A percentile compares a stretch with the other conserved stretches of the same genome.
phyloP scores from a whole-genome alignment of 2,329 filamentous ascomycete species.

The Cercospora zeae-maydis region DNA sequence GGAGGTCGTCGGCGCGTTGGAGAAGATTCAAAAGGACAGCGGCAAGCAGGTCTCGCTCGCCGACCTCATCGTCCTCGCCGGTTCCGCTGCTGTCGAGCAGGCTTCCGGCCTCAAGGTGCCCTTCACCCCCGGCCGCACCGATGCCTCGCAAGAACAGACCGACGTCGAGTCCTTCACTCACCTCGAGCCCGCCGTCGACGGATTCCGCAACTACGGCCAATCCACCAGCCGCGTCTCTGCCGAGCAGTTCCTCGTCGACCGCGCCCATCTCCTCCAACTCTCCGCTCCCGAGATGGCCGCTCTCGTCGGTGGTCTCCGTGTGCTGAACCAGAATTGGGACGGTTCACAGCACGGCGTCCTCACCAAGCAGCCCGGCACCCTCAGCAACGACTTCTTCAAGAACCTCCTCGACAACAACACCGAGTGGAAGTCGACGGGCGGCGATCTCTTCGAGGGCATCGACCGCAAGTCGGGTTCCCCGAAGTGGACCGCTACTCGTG shows the following conservation, averaged over 20 bases:
- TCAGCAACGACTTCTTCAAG: conserved; percentile 79
- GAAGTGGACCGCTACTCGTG: conserved; percentile 68
- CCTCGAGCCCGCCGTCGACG: conserved; percentile 67
- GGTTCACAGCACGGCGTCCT: conserved; percentile 65
- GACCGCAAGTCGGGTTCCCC: conserved; percentile 63
- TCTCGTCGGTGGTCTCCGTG: conserved; percentile 68
- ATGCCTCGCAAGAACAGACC: conserved; percentile 69
- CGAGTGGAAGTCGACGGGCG: conserved; percentile 58
- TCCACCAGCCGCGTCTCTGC: conserved; percentile 58
- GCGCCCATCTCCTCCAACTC: conserved; percentile 66
- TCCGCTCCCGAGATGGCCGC: conserved; percentile 68
- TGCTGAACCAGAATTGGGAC: conserved; percentile 67
- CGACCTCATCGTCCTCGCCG: conserved; percentile 74
- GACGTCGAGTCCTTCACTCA: conserved; percentile 61
- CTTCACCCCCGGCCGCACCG: conserved; percentile 69
- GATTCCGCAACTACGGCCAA: conserved; percentile 75
- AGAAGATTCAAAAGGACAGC: conserved; percentile 58
- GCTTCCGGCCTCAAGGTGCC: conserved; percentile 63
- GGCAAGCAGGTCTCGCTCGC: conserved; percentile 74
- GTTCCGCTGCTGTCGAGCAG: conserved; percentile 68
- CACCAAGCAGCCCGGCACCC: conserved; percentile 62
- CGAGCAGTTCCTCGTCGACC: conserved; percentile 70
- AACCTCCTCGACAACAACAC: conserved; percentile 68
- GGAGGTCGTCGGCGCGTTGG: conserved; percentile 59
- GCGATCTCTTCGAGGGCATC: conserved; percentile 59